Conservation (phyloP, 495 filamentous ascomycete species). For the Neurospora sp. region DNA sequence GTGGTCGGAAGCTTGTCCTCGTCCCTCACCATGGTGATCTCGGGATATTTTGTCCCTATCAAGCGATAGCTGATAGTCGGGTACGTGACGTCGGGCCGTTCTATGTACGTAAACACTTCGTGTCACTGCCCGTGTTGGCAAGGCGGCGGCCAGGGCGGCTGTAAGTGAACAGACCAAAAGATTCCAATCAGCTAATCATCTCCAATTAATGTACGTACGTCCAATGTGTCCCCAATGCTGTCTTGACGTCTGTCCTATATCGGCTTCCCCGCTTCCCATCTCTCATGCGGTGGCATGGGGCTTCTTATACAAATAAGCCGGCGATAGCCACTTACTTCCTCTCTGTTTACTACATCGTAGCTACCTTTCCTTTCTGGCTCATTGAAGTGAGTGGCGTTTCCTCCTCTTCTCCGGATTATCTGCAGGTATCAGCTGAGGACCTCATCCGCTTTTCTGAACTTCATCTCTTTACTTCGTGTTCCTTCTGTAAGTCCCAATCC, state of each 20-base stretch:
- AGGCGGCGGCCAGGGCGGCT: not conserved
- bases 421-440: not conserved
- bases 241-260: not conserved
- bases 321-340: slow-evolving; percentile 3
- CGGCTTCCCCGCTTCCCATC: not conserved
- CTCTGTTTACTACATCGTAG: not conserved
- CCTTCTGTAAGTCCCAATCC: not conserved
- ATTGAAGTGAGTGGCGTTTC: not conserved
- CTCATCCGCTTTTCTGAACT: not conserved
- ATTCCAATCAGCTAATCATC: not conserved
- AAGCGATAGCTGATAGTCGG: not conserved
- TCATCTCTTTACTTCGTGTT: not conserved
- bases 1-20: not conserved
- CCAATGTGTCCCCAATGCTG: not conserved
- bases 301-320: slow-evolving; percentile 3
- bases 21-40: not conserved
- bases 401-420: not conserved
- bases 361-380: not conserved
- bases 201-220: not conserved
- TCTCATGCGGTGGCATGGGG: not conserved
- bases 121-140: not conserved
- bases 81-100: not conserved
- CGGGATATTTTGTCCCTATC: not conserved
- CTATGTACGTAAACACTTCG: not conserved
- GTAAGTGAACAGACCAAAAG: not conserved